These are phyloP conservation scores for Hypoxylon rickii DNA, from an alignment of 495 filamentous ascomycete genomes.

Conservation along the genomic window DNA sequence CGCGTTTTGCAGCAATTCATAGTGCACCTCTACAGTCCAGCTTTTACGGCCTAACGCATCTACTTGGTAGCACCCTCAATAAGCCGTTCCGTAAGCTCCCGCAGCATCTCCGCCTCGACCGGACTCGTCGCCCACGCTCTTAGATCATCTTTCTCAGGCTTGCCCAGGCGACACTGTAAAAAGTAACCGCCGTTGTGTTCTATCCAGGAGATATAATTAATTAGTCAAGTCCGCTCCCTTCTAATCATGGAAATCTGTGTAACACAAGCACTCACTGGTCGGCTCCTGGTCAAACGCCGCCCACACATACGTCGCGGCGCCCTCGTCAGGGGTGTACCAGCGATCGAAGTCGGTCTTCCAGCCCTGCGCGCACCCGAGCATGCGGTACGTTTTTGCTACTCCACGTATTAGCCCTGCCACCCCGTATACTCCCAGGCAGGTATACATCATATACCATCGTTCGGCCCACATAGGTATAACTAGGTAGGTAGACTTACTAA, in stretches of 20 bases:
- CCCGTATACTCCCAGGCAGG: too few species aligned
- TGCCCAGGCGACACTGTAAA: conserved; percentile 6
- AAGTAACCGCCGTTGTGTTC: conserved; percentile 23
- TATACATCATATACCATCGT: background rate
- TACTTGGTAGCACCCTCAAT: conserved; percentile 15
- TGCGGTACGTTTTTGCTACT: conserved; percentile 5
- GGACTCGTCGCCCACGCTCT: conserved; percentile 21
- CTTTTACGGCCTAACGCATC: conserved; percentile 12
- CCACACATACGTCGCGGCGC: conserved; percentile 21
- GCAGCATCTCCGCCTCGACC: conserved; percentile 20
- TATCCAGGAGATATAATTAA: too few species aligned
- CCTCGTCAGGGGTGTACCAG: conserved; percentile 1
- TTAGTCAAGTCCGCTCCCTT: too few species aligned
- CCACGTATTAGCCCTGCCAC: background rate
- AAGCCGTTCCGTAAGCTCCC: conserved; percentile 11
- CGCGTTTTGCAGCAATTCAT: too few species aligned
- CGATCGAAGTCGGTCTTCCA: conserved; percentile 10
- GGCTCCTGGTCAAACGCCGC: conserved; percentile 13
- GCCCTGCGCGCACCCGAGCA: conserved; percentile 6
- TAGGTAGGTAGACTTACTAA: background rate
- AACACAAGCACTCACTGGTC: conserved; percentile 4
- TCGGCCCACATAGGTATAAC: background rate
- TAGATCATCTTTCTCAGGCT: conserved; percentile 17
- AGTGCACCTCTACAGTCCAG: too few species aligned
- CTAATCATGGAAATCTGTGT: too few species aligned